A percentile compares a stretch with the other conserved stretches of the same genome.
phyloP scores from a whole-genome alignment of 768 basidiomycete genomes.

The Leccinum longicurvipes region DNA sequence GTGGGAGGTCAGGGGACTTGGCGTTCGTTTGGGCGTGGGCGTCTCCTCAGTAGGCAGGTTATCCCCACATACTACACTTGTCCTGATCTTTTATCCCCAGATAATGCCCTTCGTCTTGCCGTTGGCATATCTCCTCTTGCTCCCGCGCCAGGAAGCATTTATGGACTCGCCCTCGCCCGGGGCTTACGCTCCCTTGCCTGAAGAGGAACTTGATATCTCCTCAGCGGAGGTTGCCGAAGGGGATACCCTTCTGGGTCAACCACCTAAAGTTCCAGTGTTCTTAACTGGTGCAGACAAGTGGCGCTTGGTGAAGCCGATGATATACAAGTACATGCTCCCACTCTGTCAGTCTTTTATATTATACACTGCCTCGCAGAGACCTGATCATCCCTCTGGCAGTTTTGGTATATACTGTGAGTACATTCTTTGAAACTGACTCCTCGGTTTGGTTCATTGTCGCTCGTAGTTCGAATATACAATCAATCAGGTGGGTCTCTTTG shows the following conservation, averaged over 20 bases:
- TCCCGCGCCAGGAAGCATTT: constrained; percentile 61
- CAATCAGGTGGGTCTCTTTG: constrained; percentile 57
- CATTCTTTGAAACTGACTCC: background rate
- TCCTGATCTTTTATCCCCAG: constrained; percentile 37
- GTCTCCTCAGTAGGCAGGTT: constrained; percentile 63
- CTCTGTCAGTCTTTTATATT: constrained; percentile 56
- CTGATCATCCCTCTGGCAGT: constrained; percentile 35
- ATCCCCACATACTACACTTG: background rate
- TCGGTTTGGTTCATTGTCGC: background rate
- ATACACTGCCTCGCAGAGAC: background rate
- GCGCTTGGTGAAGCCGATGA: constrained; percentile 72
- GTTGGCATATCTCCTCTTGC: constrained; percentile 68
- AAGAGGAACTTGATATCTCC: constrained; percentile 25
- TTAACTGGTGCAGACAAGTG: constrained; percentile 77
- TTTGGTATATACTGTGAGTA: constrained; percentile 58
- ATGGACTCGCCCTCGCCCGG: constrained; percentile 36
- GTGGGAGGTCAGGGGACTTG: constrained; percentile 88
- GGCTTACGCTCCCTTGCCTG: constrained; percentile 38
- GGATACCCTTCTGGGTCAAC: constrained; percentile 25
- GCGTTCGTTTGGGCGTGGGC: constrained; percentile 80
- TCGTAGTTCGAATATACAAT: constrained; percentile 88
- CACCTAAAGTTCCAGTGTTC: constrained; percentile 44
- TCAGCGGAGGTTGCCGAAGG: constrained; percentile 25
- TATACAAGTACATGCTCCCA: constrained; percentile 88
- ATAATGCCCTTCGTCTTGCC: constrained; percentile 81